Evolutionary conservation across 2,329 filamentous ascomycete genomes (phyloP).

Genomic region (Didymella arachidicola): DNA sequence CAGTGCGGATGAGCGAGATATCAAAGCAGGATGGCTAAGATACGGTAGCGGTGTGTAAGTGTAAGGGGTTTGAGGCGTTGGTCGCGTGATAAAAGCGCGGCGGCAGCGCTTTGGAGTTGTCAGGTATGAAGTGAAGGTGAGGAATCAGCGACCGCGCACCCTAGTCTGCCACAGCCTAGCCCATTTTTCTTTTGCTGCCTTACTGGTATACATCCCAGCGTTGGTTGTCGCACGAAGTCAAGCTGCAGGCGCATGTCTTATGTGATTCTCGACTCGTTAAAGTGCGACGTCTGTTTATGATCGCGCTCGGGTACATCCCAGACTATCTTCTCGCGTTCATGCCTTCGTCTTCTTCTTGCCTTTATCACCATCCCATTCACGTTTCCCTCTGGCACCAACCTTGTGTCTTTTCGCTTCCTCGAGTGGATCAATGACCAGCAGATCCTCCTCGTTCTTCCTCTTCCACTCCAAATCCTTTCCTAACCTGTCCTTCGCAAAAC

Average conservation of each 20-base stretch:
- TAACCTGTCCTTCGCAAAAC: slow-evolving; percentile 85
- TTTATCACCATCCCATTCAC: slow-evolving; percentile 39
- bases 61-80: neutral
- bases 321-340: neutral
- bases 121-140: slow-evolving; percentile 21
- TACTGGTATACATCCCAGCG: neutral
- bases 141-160: neutral
- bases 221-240: no score
- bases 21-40: neutral
- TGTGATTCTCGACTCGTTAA: neutral
- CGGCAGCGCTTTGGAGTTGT: neutral
- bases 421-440: slow-evolving; percentile 91
- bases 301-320: neutral
- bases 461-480: slow-evolving; percentile 93
- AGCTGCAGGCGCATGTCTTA: neutral
- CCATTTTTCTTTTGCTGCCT: neutral
- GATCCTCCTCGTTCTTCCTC: slow-evolving; percentile 86
- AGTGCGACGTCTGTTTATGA: neutral
- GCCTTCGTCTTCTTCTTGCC: slow-evolving; percentile 33
- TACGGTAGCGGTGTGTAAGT: neutral
- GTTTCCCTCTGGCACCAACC: slow-evolving; percentile 61
- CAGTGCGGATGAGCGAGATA: neutral
- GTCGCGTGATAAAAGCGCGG: neutral
- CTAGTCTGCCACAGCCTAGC: neutral
- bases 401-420: slow-evolving; percentile 79